Conservation (phyloP, 768 basidiomycete genomes). For the Vararia minispora region DNA sequence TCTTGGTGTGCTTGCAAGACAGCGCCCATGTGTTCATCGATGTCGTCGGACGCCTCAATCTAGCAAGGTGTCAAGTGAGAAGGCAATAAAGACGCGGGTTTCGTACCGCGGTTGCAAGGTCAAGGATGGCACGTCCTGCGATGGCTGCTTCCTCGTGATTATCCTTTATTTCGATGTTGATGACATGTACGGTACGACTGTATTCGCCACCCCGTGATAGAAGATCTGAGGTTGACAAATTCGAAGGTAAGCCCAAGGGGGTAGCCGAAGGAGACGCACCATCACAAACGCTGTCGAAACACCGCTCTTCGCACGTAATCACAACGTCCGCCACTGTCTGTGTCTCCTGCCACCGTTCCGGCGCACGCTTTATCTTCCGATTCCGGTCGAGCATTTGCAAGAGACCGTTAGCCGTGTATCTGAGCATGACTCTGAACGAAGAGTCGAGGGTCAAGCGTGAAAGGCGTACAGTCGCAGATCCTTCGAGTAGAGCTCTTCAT, state of each 20-base stretch:
- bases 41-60: slow-evolving; percentile 79
- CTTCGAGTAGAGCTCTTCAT: slow-evolving; percentile 77
- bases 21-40: slow-evolving; percentile 84
- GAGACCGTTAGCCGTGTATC: slow-evolving; percentile 85
- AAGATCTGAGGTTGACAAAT: slow-evolving; percentile 45
- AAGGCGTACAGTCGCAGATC: slow-evolving; percentile 67
- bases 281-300: slow-evolving; percentile 97
- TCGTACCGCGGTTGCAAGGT: slow-evolving; percentile 81
- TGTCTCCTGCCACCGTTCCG: slow-evolving; percentile 95
- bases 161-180: slow-evolving; percentile 98
- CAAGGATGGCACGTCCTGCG: slow-evolving; percentile 91
- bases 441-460: background rate
- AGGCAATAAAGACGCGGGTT: slow-evolving; percentile 9
- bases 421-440: background rate
- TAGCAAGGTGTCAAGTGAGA: slow-evolving; percentile 21
- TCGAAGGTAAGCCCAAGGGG: slow-evolving; percentile 9
- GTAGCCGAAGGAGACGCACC: slow-evolving; percentile 39
- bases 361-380: slow-evolving; percentile 79
- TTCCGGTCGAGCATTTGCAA: slow-evolving; percentile 96
- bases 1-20: slow-evolving; percentile 82
- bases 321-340: slow-evolving; percentile 88
- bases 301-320: slow-evolving; percentile 97
- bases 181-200: slow-evolving; percentile 89
- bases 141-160: slow-evolving; percentile 97
- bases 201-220: slow-evolving; percentile 81